phyloP scores from a whole-genome alignment of 306 rosid species.

The Purshia tridentata region DNA sequence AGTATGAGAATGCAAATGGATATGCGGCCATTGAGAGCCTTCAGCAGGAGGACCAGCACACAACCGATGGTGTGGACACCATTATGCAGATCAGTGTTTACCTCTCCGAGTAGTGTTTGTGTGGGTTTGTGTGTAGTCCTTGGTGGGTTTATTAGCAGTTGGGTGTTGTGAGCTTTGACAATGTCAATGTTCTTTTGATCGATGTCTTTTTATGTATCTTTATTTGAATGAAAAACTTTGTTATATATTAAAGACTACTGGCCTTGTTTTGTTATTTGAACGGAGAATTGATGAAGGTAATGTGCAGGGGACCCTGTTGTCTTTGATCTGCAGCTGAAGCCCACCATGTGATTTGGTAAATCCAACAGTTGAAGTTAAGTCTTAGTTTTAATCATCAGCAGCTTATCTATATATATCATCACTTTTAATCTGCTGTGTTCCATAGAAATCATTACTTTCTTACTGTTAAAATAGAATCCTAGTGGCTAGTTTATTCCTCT shows the following conservation, averaged over 20 bases:
- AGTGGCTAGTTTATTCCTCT: no score
- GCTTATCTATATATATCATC: no score
- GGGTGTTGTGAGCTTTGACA: background rate
- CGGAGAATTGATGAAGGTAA: no score
- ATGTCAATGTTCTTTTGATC: conserved; percentile 1
- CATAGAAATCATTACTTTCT: no score
- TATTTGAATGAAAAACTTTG: conserved; percentile 8
- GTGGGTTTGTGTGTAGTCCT: background rate
- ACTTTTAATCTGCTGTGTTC: no score
- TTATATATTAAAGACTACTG: background rate
- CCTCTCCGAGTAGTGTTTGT: conserved; percentile 28
- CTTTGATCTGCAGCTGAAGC: no score
- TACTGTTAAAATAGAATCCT: no score
- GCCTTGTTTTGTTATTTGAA: background rate
- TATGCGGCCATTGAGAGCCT: conserved; percentile 67
- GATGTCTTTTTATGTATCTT: background rate
- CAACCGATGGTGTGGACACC: conserved; percentile 71
- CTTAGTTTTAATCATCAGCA: no score
- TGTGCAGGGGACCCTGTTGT: no score
- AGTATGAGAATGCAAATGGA: conserved; percentile 73
- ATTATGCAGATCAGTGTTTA: conserved; percentile 62
- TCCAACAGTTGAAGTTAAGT: no score
- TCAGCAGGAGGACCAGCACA: conserved; percentile 58
- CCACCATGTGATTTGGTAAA: no score
- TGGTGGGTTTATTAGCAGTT: background rate